Evolutionary conservation across 2,329 filamentous ascomycete species (phyloP), one percentile per base, ranked within the genome.

Genomic region (Penicillium frequentans): DNA sequence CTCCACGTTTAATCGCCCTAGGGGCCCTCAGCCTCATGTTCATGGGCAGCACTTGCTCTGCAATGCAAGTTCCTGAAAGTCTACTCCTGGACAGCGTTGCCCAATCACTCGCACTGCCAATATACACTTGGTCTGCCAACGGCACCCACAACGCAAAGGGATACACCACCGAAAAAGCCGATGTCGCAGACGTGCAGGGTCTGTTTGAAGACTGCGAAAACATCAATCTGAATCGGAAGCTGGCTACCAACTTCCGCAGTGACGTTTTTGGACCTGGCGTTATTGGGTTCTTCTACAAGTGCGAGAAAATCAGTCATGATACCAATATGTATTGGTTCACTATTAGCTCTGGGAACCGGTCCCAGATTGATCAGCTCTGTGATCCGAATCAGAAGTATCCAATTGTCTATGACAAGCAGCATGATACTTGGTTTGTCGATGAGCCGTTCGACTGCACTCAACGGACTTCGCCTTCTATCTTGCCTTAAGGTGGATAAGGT

Each of bases 311-410:
- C 42, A 60, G 49, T 39, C 43, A 52, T 5, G 59, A 64, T 24
- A 66, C 64, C 52, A 65, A 66, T 43, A 50, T 58, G 24, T 65
- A 66, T 33, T 66, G 61, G 64, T 66, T 66, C 31, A 66, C 64
- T 31, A 60, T 66, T 46, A 64, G 61, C 49, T 60, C 62, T 19
- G 61, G 53, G 0, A 39, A 62, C 29, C 23, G 35, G 24, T 46
- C 62, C 13, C 59, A 61, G 50, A 62, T 66, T 44, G 55, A 66
- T 26, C 39, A 57, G 51, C 55, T 66, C 39, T 65, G 62, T 42
- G 43, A 57, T 53, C 48, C 52, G 1, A 54, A 59, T 31, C 62
- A 59, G 29, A 54, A 46, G 10, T 64, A 57, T 16, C 64, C 64
- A 4, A 64, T 66, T 29, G 58, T 65, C 8, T 60, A 53, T 19